Conservation (phyloP, 768 basidiomycete species). For the Lentinula detonsa region DNA sequence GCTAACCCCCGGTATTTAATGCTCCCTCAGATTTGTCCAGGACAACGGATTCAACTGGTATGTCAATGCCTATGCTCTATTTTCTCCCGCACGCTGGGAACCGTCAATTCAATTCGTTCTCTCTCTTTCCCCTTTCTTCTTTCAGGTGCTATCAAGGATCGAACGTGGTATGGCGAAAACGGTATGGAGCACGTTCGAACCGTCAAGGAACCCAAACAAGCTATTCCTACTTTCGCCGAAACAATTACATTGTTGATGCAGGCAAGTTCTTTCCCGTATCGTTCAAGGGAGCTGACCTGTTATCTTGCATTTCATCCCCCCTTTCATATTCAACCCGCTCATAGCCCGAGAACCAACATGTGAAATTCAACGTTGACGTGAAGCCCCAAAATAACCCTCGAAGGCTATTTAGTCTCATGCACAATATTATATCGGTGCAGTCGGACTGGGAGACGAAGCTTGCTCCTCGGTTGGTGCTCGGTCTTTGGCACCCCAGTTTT, state of each 20-base stretch:
- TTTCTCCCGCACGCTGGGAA: not conserved
- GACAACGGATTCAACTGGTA: constrained; percentile 77
- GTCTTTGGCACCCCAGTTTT: constrained; percentile 91
- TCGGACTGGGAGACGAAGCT: constrained; percentile 68
- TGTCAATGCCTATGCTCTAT: not conserved
- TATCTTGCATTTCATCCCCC: constrained; percentile 1
- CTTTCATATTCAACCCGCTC: not conserved
- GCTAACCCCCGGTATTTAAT: not conserved
- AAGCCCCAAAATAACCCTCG: constrained; percentile 91
- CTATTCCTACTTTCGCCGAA: constrained; percentile 88
- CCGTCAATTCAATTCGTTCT: not conserved
- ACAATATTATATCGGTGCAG: constrained; percentile 56
- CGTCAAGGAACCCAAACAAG: constrained; percentile 70
- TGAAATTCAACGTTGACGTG: constrained; percentile 85
- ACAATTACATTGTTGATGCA: constrained; percentile 76
- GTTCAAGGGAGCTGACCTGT: constrained; percentile 8
- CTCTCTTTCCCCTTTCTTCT: constrained; percentile 17
- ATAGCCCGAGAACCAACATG: constrained; percentile 69
- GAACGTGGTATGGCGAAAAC: constrained; percentile 63
- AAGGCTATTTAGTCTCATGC: constrained; percentile 77
- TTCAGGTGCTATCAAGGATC: constrained; percentile 63
- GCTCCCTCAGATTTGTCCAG: constrained; percentile 50
- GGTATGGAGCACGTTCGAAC: constrained; percentile 80
- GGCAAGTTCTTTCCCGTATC: constrained; percentile 30
- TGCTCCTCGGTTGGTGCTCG: constrained; percentile 76